phyloP scores from a whole-genome alignment of 179 eudicot species.

The Silene coronaria region DNA sequence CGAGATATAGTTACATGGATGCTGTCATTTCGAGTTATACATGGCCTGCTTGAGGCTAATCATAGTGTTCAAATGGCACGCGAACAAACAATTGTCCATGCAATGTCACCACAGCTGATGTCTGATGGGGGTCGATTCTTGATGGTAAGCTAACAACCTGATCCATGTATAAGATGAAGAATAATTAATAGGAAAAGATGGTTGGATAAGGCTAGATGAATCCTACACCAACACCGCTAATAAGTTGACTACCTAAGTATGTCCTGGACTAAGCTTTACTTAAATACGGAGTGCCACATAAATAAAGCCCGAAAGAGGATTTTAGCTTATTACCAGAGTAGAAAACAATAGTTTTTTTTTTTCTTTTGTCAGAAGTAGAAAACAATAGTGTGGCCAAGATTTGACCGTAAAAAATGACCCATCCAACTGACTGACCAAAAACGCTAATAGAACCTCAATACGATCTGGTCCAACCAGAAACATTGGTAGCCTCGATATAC shows the following conservation, averaged over 20 bases:
- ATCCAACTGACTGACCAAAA: no score
- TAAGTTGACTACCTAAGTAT: background rate
- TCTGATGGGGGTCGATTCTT: slow-evolving; percentile 77
- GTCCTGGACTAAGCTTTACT: no score
- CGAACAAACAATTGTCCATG: slow-evolving; percentile 80
- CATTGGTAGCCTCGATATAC: no score
- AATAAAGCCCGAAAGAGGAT: background rate
- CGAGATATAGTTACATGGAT: background rate
- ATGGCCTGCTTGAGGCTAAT: slow-evolving; percentile 18
- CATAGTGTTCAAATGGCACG: slow-evolving; percentile 60
- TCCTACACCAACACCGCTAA: background rate
- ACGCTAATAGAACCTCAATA: no score
- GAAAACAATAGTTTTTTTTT: background rate
- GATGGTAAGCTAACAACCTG: slow-evolving; percentile 78
- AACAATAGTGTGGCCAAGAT: background rate
- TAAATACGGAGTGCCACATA: background rate
- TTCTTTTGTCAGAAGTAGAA: no score
- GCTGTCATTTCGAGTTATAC: slow-evolving; percentile 8
- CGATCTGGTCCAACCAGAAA: no score
- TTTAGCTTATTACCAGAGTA: background rate
- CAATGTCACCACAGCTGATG: slow-evolving; percentile 91
- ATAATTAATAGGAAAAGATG: background rate
- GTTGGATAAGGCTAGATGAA: background rate
- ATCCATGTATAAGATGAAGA: background rate
- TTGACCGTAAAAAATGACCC: background rate